Conservation (phyloP, 164 flowering plant species). For the Berberis vulgaris region DNA sequence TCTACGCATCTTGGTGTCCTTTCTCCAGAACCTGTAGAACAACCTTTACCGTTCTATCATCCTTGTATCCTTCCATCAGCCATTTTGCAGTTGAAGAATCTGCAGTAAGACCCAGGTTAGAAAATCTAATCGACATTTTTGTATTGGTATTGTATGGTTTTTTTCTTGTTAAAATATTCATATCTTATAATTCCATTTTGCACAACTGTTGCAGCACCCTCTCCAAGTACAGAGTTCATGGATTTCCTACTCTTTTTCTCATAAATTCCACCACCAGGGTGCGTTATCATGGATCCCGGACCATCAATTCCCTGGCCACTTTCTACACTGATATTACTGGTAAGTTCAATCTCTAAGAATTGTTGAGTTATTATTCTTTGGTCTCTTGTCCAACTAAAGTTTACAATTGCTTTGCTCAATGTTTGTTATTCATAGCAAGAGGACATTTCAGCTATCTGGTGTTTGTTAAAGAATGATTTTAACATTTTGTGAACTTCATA, state of each 20-base stretch:
- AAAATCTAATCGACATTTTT: neutral
- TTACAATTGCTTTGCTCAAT: too few species aligned
- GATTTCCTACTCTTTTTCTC: constrained; percentile 82
- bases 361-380: too few species aligned
- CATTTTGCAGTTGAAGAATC: constrained; percentile 92
- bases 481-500: neutral
- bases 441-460: neutral
- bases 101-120: constrained; percentile 81
- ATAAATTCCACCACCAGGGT: constrained; percentile 71
- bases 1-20: constrained; percentile 96
- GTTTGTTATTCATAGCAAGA: too few species aligned
- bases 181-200: neutral
- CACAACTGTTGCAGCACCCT: constrained; percentile 47
- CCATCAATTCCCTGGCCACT: constrained; percentile 43
- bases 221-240: constrained; percentile 88
- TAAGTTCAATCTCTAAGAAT: constrained; percentile 17
- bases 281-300: constrained; percentile 69
- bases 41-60: constrained; percentile 47
- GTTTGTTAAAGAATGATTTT: neutral
- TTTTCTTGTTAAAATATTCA: neutral
- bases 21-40: constrained; percentile 67
- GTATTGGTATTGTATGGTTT: neutral
- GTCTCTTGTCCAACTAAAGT: too few species aligned
- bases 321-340: constrained; percentile 79
- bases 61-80: constrained; percentile 62